phyloP scores from a whole-genome alignment of 768 basidiomycete genomes.

The Suillus weaverae region DNA sequence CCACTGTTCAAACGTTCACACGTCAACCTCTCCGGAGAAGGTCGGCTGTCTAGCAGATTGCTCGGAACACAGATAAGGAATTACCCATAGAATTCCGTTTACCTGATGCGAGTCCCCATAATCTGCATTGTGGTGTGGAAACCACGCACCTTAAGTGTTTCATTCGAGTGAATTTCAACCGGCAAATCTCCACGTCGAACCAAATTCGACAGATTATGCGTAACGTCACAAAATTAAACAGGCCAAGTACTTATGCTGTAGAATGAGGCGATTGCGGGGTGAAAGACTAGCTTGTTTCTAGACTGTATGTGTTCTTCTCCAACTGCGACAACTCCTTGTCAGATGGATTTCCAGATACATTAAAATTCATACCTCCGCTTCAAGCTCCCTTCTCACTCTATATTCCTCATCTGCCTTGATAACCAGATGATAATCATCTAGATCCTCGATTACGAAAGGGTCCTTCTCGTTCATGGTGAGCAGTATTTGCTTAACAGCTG shows the following conservation, averaged over 20 bases:
- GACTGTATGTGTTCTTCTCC: conserved; percentile 84
- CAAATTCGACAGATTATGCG: neutral
- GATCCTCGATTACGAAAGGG: conserved; percentile 82
- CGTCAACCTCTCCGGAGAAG: neutral
- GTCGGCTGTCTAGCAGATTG: neutral
- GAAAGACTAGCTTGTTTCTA: conserved; percentile 41
- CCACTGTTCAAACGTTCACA: neutral
- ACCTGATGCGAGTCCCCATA: neutral
- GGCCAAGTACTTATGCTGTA: neutral
- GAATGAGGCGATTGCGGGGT: neutral
- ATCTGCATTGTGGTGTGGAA: neutral
- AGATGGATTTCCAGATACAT: conserved; percentile 1
- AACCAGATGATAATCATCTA: conserved; percentile 81
- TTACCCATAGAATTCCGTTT: neutral
- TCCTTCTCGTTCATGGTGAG: conserved; percentile 78
- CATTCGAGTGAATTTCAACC: neutral
- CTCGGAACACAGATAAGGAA: neutral
- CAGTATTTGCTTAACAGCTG: conserved; percentile 87
- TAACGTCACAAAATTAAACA: neutral
- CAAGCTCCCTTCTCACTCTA: conserved; percentile 68
- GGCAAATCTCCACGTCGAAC: neutral
- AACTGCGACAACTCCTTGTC: conserved; percentile 42
- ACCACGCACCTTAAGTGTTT: neutral
- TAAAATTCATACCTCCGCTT: conserved; percentile 61
- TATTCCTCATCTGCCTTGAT: conserved; percentile 84